Percentiles rank a stretch among this genome's conserved stretches.
Evolutionary conservation across 352 stramenopile species (phyloP).

Genomic region (Globisporangium mamillatum): DNA sequence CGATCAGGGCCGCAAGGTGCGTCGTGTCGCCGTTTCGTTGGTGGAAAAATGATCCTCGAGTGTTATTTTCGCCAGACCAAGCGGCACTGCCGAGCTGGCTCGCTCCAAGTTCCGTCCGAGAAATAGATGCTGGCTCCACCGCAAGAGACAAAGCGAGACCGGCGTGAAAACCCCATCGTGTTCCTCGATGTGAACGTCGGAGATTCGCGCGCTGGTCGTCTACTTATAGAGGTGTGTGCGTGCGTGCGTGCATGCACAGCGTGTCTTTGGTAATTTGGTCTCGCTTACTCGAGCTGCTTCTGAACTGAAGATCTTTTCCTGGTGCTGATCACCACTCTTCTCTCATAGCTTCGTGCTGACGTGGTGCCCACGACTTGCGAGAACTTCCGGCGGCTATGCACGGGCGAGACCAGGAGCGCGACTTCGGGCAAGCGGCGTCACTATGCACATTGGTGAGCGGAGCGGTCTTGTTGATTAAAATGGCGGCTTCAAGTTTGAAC

Average conservation of each 20-base stretch:
- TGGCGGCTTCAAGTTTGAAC: neutral
- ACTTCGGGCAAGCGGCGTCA: constrained; percentile 55
- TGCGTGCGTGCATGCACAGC: neutral
- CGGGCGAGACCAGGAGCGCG: constrained; percentile 78
- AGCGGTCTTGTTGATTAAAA: neutral
- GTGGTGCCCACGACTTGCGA: constrained; percentile 93
- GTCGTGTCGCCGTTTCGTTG: too few species aligned
- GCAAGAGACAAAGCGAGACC: constrained; percentile 5
- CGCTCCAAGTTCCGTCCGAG: too few species aligned
- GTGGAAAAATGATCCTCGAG: neutral
- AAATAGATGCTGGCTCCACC: neutral
- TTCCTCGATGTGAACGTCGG: constrained; percentile 96
- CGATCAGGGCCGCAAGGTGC: too few species aligned
- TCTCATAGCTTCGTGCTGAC: constrained; percentile 85
- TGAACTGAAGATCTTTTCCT: neutral
- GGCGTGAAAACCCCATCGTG: constrained; percentile 81
- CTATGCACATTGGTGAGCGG: constrained; percentile 43
- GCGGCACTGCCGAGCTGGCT: too few species aligned
- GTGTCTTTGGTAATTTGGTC: neutral
- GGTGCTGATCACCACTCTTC: neutral
- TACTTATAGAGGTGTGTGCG: constrained; percentile 87
- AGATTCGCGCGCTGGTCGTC: constrained; percentile 74
- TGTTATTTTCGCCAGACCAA: neutral
- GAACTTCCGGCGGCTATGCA: constrained; percentile 96
- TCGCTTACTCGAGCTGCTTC: neutral